Percentiles rank a stretch among this genome's conserved stretches.
These are phyloP conservation scores for Carex kokanica DNA, from an alignment of 176 grass and related monocot species.

Conservation along the genomic window DNA sequence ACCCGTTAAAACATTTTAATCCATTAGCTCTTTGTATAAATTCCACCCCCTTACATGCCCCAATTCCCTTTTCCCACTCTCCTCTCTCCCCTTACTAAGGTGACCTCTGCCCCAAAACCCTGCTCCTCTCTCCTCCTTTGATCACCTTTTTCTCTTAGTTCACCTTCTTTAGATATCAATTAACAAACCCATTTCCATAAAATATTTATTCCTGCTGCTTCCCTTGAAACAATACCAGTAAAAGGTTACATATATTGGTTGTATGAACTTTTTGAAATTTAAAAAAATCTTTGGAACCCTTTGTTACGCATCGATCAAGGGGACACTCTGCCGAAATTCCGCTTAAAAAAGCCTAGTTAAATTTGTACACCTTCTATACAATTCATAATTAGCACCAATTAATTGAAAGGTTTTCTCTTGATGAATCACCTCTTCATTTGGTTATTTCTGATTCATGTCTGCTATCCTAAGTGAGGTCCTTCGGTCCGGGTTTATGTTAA, in stretches of 20 bases:
- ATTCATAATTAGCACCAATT: constrained; percentile 19
- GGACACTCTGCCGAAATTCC: constrained; percentile 40
- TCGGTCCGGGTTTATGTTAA: constrained; percentile 71
- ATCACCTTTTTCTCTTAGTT: not conserved
- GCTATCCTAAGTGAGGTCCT: constrained; percentile 53
- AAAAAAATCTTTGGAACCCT: not conserved
- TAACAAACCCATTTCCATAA: not conserved
- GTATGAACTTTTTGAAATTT: constrained; percentile 32
- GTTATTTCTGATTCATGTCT: constrained; percentile 60
- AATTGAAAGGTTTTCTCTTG: constrained; percentile 21
- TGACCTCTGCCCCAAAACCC: constrained; percentile 14
- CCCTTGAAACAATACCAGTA: not conserved
- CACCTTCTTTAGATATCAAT: not conserved
- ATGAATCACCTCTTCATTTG: constrained; percentile 35
- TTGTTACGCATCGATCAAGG: constrained; percentile 2
- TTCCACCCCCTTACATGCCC: constrained; percentile 39
- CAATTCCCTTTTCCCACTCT: constrained; percentile 95
- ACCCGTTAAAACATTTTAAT: not conserved
- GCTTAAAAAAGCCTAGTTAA: not conserved
- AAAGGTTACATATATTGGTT: not conserved
- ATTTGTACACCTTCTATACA: not conserved
- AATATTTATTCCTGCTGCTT: not conserved
- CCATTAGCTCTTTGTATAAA: constrained; percentile 55
- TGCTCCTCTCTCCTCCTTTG: not conserved
- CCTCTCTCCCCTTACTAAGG: constrained; percentile 40